These are phyloP conservation scores for Malania oleifera DNA, from an alignment of 164 flowering plant species.

Conservation along the genomic window DNA sequence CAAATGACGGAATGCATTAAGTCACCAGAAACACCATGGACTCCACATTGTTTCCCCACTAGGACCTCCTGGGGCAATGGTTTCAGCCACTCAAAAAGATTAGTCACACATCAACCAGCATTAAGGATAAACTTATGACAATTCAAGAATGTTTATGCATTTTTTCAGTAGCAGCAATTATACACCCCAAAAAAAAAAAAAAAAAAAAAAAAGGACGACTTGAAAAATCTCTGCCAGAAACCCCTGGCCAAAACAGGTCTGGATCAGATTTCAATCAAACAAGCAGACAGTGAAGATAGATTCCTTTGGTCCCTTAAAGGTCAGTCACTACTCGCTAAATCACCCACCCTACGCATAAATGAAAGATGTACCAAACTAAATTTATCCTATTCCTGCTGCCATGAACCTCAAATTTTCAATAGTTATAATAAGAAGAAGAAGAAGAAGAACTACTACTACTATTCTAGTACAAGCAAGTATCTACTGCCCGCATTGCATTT, in stretches of 20 bases:
- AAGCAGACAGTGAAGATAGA: neutral
- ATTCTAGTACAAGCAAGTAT: too few species aligned
- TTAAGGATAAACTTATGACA: constrained; percentile 2
- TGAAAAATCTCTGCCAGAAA: neutral
- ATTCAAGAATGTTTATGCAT: constrained; percentile 2
- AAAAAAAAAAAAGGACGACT: too few species aligned
- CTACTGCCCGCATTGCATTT: too few species aligned
- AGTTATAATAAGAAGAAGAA: too few species aligned
- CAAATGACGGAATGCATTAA: neutral
- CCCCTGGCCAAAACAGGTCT: neutral
- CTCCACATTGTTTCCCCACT: constrained; percentile 3
- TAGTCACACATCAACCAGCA: neutral
- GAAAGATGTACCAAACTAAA: too few species aligned
- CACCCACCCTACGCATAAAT: too few species aligned
- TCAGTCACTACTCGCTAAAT: too few species aligned
- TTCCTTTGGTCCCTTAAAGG: neutral
- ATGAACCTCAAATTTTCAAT: too few species aligned
- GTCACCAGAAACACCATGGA: neutral
- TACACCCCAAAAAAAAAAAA: constrained; percentile 5
- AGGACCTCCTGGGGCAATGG: constrained; percentile 10
- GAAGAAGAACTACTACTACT: too few species aligned
- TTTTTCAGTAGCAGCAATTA: constrained; percentile 9
- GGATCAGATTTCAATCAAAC: neutral
- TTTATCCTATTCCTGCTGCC: too few species aligned
- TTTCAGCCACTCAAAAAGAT: neutral